These are phyloP conservation scores for Xanthoceras sorbifolium DNA, from an alignment of 345 rosid species.

Conservation along the genomic window DNA sequence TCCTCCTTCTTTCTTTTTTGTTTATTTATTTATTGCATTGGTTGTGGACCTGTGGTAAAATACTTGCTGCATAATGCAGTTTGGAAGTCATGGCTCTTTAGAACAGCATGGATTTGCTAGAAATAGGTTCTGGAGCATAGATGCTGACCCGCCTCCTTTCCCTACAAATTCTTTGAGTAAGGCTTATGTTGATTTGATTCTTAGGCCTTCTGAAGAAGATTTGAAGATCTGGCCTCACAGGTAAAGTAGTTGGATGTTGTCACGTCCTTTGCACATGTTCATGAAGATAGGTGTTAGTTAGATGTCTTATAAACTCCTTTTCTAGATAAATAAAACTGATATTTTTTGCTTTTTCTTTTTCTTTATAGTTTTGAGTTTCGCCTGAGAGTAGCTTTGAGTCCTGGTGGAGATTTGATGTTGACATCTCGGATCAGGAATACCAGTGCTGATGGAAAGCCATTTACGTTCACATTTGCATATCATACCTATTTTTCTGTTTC, in stretches of 20 bases:
- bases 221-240: conserved; percentile 83
- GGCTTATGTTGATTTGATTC: conserved; percentile 73
- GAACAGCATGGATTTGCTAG: conserved; percentile 94
- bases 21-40: no score
- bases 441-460: conserved; percentile 79
- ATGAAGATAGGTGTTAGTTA: neutral
- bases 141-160: conserved; percentile 69
- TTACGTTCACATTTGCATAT: conserved; percentile 91
- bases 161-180: conserved; percentile 48
- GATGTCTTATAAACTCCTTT: neutral
- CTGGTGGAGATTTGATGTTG: conserved; percentile 79
- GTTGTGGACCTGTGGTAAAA: conserved; percentile 2
- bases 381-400: conserved; percentile 78
- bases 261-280: neutral
- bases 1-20: conserved; percentile 23
- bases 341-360: neutral
- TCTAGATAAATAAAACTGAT: neutral
- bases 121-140: conserved; percentile 84
- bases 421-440: conserved; percentile 89
- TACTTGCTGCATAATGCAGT: conserved; percentile 47
- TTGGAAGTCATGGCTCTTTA: conserved; percentile 64
- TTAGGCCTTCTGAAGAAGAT: conserved; percentile 82
- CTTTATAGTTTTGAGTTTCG: conserved; percentile 79
- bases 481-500: conserved; percentile 94
- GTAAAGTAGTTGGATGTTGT: conserved; percentile 39